These are phyloP conservation scores for Lichtheimia ornata DNA, from an alignment of 371 early-diverging fungal genomes.

Conservation along the genomic window DNA sequence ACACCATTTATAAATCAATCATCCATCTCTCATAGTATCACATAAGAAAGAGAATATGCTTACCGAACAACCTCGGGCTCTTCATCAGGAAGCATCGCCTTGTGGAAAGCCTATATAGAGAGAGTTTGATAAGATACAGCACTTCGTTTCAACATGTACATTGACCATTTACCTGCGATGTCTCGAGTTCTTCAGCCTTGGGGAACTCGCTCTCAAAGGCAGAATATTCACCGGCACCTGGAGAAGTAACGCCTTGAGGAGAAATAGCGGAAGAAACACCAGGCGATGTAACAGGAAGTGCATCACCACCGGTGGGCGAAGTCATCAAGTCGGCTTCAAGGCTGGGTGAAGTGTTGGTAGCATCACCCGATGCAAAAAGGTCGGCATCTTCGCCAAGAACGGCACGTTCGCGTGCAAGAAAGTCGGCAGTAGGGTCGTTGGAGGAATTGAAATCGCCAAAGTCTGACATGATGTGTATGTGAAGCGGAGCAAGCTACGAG, in stretches of 20 bases:
- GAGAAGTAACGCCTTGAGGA: slow-evolving; percentile 12
- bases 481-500: too few relatives aligned
- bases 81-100: slow-evolving; percentile 50
- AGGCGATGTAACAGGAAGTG: slow-evolving; percentile 11
- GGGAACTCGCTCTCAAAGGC: slow-evolving; percentile 47
- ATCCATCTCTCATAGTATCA: background rate
- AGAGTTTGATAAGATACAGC: background rate
- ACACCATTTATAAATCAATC: background rate
- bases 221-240: slow-evolving; percentile 22
- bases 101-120: slow-evolving; percentile 42
- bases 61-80: slow-evolving; percentile 66
- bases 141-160: background rate
- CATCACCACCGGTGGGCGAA: slow-evolving; percentile 13
- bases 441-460: slow-evolving; percentile 59
- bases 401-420: slow-evolving; percentile 91
- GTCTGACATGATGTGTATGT: slow-evolving; percentile 41
- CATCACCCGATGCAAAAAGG: slow-evolving; percentile 42
- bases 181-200: slow-evolving; percentile 51
- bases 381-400: slow-evolving; percentile 81
- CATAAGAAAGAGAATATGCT: background rate
- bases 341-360: background rate
- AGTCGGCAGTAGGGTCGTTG: slow-evolving; percentile 87
- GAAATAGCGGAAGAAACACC: slow-evolving; percentile 10
- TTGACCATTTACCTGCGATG: slow-evolving; percentile 39
- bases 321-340: slow-evolving; percentile 19